phyloP scores from a whole-genome alignment of 257 asterid genomes.

The Rhazya stricta region DNA sequence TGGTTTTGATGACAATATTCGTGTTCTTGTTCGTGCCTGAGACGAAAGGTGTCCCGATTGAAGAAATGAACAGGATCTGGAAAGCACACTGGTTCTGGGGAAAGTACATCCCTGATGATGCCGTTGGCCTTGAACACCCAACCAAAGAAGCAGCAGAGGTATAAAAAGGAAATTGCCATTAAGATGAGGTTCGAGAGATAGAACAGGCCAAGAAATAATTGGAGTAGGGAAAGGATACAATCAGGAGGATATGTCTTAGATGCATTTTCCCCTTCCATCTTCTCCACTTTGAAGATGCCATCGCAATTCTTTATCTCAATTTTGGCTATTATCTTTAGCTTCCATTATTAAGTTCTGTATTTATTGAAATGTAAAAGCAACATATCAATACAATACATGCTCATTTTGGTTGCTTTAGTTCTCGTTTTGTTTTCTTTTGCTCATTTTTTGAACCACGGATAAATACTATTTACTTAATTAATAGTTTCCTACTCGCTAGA shows the following conservation, averaged over 20 bases:
- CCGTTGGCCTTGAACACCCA: slow-evolving; percentile 33
- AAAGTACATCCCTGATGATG: slow-evolving; percentile 40
- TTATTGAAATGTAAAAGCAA: not conserved
- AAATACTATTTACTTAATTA: too few relatives aligned
- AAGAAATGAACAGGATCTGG: slow-evolving; percentile 50
- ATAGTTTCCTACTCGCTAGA: too few relatives aligned
- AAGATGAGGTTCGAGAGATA: not conserved
- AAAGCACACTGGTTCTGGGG: slow-evolving; percentile 55
- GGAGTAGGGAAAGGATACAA: not conserved
- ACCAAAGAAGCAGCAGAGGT: not conserved
- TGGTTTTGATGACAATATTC: slow-evolving; percentile 34
- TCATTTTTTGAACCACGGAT: too few relatives aligned
- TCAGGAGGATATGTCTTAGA: too few relatives aligned
- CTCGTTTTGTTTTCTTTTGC: too few relatives aligned
- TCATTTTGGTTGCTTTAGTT: not conserved
- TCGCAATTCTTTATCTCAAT: not conserved
- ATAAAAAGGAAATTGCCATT: not conserved
- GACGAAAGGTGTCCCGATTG: slow-evolving; percentile 46
- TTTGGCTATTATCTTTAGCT: not conserved
- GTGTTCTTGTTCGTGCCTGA: slow-evolving; percentile 43
- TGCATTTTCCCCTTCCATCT: not conserved
- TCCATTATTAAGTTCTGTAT: not conserved
- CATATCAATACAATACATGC: not conserved
- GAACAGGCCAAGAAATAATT: not conserved
- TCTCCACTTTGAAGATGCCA: not conserved